These are phyloP conservation scores for Colletotrichum cereale DNA, from an alignment of 2,329 filamentous ascomycete species.

Conservation along the genomic window DNA sequence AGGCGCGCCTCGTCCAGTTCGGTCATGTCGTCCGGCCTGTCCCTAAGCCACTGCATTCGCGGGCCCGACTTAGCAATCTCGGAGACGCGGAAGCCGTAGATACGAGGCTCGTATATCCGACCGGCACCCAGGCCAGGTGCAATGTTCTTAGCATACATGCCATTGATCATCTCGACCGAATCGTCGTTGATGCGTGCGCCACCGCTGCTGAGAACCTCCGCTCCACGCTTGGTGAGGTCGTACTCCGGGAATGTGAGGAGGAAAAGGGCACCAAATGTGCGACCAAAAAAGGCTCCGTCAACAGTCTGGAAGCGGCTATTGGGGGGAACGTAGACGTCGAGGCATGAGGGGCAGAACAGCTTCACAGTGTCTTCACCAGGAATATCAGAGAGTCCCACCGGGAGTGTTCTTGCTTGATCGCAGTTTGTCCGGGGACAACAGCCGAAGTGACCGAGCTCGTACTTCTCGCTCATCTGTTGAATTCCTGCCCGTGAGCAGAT, in stretches of 20 bases:
- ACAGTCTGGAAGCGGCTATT: conserved; percentile 98
- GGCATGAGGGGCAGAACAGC: conserved; percentile 95
- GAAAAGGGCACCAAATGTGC: conserved; percentile 96
- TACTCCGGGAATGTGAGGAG: conserved; percentile 99
- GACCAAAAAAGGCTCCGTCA: conserved; percentile 97
- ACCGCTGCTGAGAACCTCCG: conserved; percentile 64
- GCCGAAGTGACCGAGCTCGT: conserved; percentile 96
- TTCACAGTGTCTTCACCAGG: conserved; percentile 98
- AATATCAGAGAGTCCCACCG: conserved; percentile 93
- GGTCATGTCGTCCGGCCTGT: conserved; percentile 82
- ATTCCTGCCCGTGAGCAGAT: conserved; percentile 97
- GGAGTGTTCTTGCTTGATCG: conserved; percentile 88
- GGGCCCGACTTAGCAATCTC: conserved; percentile 91
- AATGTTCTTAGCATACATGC: conserved; percentile 87
- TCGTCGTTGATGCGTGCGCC: conserved; percentile 56
- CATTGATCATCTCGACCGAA: conserved; percentile 76
- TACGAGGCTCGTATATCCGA: conserved; percentile 92
- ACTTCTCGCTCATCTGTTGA: conserved; percentile 99
- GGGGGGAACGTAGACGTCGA: conserved; percentile 96
- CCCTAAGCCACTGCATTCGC: conserved; percentile 95
- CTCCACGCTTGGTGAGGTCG: conserved; percentile 81
- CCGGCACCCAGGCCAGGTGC: conserved; percentile 85
- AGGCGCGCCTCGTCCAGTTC: conserved; percentile 84
- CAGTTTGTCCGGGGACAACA: conserved; percentile 95
- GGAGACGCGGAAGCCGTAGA: conserved; percentile 96